Evolutionary conservation across 306 rosid species (phyloP).

Genomic region (Ziziphus jujuba): DNA sequence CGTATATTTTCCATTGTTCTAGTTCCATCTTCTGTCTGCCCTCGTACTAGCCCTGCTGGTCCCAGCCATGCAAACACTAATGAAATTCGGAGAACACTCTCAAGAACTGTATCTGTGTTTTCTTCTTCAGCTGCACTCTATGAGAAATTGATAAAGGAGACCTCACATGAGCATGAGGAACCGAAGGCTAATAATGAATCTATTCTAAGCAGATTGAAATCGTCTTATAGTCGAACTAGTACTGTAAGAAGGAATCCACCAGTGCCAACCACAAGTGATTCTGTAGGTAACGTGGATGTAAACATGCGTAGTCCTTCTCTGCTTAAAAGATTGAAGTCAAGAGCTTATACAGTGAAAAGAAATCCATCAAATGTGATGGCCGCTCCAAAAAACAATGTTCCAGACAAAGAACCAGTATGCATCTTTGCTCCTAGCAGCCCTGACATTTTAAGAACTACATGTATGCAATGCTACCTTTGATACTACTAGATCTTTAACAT

Average conservation of each 20-base stretch:
- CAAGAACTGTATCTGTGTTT: constrained; percentile 50
- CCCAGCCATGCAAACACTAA: constrained; percentile 29
- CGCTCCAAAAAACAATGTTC: constrained; percentile 21
- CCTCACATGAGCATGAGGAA: constrained; percentile 13
- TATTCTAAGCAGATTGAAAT: constrained; percentile 61
- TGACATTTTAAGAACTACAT: neutral
- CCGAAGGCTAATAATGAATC: constrained; percentile 39
- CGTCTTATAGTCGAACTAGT: constrained; percentile 48
- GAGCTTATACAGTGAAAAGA: constrained; percentile 44
- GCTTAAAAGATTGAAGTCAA: constrained; percentile 60
- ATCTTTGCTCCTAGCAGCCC: neutral
- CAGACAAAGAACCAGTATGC: constrained; percentile 29
- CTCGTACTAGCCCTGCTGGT: constrained; percentile 20
- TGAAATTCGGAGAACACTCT: constrained; percentile 56
- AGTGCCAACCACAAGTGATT: constrained; percentile 15
- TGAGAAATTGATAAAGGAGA: constrained; percentile 25
- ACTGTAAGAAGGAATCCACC: constrained; percentile 39
- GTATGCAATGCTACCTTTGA: neutral
- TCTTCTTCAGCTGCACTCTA: constrained; percentile 30
- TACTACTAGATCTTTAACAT: constrained; percentile 7
- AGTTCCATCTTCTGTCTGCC: constrained; percentile 36
- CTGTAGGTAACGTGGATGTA: constrained; percentile 15
- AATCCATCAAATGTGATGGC: constrained; percentile 14
- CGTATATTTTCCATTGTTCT: constrained; percentile 31
- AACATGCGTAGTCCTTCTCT: constrained; percentile 35